phyloP scores from a whole-genome alignment of 257 asterid species.

The Fraxinus excelsior region DNA sequence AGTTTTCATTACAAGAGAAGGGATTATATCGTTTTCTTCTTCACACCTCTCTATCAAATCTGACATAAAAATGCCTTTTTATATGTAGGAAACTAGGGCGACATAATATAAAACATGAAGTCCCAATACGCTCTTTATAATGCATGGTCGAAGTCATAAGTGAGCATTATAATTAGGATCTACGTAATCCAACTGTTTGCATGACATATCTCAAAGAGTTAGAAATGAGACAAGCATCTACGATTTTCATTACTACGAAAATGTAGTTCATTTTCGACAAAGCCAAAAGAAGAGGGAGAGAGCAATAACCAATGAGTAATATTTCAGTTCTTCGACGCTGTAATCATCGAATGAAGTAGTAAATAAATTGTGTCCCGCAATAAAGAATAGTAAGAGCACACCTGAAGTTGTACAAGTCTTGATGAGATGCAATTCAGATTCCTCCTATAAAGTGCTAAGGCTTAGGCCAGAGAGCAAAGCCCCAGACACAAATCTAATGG shows the following conservation, averaged over 20 bases:
- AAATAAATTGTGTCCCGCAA: not conserved
- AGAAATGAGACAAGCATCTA: not conserved
- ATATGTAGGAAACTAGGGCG: not conserved
- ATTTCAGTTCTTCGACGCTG: not conserved
- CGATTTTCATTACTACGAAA: not conserved
- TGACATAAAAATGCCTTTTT: not conserved
- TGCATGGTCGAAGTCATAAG: not conserved
- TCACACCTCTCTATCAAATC: not conserved
- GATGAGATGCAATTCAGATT: conserved; percentile 10
- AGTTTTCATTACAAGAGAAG: not conserved
- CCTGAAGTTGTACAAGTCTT: not conserved
- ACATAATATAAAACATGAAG: not conserved
- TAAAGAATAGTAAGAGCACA: not conserved
- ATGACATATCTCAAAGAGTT: not conserved
- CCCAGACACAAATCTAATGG: conserved; percentile 9
- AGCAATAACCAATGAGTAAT: conserved; percentile 1
- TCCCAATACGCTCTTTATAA: not conserved
- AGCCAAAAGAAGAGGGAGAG: not conserved
- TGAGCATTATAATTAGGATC: not conserved
- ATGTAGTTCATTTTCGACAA: not conserved
- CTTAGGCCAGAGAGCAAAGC: conserved; percentile 10
- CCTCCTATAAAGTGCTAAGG: conserved; percentile 5
- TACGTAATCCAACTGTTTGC: not conserved
- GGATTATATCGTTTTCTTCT: not conserved
- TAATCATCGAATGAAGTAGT: not conserved